Percentiles rank a stretch among this genome's conserved stretches.
These are phyloP conservation scores for Leptosphaerulina australis DNA, from an alignment of 2,329 filamentous ascomycete genomes.

Conservation along the genomic window DNA sequence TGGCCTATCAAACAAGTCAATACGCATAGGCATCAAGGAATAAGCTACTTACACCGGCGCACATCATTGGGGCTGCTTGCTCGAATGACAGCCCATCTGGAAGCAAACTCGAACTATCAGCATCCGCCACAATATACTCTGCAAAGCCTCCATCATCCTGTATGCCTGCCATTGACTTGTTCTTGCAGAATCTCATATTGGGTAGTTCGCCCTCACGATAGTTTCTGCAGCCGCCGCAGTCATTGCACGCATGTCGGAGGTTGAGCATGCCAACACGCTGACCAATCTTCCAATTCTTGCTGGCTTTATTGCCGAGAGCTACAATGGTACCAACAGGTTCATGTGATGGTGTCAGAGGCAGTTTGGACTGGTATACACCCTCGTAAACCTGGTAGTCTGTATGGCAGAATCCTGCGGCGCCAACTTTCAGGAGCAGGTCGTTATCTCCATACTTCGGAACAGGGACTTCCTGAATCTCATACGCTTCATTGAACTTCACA, in stretches of 20 bases:
- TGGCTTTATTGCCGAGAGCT: constrained; percentile 25
- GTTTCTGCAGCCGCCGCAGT: constrained; percentile 8
- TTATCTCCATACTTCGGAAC: constrained; percentile 15
- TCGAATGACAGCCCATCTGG: constrained; percentile 27
- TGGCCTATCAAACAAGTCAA: constrained; percentile 2
- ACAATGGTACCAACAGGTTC: constrained; percentile 35
- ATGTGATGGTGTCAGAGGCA: constrained; percentile 33
- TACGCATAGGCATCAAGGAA: neutral
- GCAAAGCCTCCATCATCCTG: constrained; percentile 33
- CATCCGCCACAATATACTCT: constrained; percentile 33
- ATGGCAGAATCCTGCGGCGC: constrained; percentile 24
- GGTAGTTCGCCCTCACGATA: constrained; percentile 16
- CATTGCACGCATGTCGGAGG: constrained; percentile 16
- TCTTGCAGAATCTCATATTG: constrained; percentile 30
- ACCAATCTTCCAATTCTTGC: constrained; percentile 28
- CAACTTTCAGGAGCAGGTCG: constrained; percentile 22
- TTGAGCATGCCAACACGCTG: constrained; percentile 29
- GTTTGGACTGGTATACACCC: constrained; percentile 17
- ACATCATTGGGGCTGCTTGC: constrained; percentile 38
- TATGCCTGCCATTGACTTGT: constrained; percentile 24
- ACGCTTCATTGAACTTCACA: constrained; percentile 12
- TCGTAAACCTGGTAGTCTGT: constrained; percentile 29
- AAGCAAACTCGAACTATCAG: constrained; percentile 20
- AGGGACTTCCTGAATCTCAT: constrained; percentile 17
- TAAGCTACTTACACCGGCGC: constrained; percentile 26